Evolutionary conservation across 805 yeast genomes (phyloP).

Genomic region (Priceomyces carsonii): DNA sequence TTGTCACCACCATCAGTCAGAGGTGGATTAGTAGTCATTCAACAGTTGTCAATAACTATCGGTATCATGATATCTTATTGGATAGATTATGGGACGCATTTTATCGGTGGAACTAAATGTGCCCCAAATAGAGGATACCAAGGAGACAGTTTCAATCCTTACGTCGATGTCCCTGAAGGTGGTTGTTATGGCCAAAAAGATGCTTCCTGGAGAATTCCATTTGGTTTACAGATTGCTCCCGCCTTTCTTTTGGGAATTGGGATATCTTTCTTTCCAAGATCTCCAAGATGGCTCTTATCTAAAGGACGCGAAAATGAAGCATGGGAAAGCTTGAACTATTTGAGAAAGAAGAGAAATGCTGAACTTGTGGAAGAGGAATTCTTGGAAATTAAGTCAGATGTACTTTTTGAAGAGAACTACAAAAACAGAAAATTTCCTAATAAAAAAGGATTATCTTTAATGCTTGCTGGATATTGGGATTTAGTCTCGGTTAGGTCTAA

Average conservation of each 20-base stretch:
- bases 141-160: constrained; percentile 18
- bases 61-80: constrained; percentile 75
- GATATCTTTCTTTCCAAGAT: constrained; percentile 48
- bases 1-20: constrained; percentile 58
- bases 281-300: constrained; percentile 55
- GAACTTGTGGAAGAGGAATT: constrained; percentile 15
- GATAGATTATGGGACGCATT: constrained; percentile 71
- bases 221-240: constrained; percentile 50
- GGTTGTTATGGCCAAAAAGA: constrained; percentile 20
- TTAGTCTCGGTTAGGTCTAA: constrained; percentile 16
- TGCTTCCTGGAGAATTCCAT: constrained; percentile 43
- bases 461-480: constrained; percentile 11
- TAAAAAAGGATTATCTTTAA: constrained; percentile 11
- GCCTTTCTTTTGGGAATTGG: constrained; percentile 44
- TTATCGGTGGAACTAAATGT: constrained; percentile 43
- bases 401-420: constrained; percentile 12
- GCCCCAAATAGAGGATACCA: constrained; percentile 9
- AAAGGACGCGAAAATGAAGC: constrained; percentile 55
- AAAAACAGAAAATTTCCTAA: constrained; percentile 10
- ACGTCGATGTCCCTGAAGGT: constrained; percentile 23
- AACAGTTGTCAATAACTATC: constrained; percentile 64
- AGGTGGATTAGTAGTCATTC: constrained; percentile 66
- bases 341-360: constrained; percentile 17
- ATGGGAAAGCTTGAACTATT: constrained; percentile 16
- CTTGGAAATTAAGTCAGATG: constrained; percentile 16